These are phyloP conservation scores for Lachnellula subtilissima DNA, from an alignment of 2,329 filamentous ascomycete species.

Conservation along the genomic window DNA sequence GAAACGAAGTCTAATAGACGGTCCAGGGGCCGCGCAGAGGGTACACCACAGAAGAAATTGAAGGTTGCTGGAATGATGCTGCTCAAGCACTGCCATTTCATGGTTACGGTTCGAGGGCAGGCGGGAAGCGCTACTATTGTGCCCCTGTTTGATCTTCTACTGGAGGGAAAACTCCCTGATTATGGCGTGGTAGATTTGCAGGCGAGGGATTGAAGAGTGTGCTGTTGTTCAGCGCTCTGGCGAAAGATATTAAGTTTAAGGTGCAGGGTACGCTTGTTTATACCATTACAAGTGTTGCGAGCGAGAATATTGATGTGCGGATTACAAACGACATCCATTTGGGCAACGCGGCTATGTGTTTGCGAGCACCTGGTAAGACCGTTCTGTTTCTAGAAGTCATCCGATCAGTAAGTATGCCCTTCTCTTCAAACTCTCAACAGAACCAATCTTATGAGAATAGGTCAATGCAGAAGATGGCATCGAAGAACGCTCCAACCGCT, in stretches of 20 bases:
- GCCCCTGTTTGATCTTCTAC: neutral
- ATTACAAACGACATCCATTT: neutral
- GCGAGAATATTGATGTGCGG: neutral
- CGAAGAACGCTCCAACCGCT: neutral
- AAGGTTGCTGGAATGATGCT: neutral
- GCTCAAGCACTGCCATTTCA: neutral
- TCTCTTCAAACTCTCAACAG: neutral
- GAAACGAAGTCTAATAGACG: neutral
- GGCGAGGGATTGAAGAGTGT: neutral
- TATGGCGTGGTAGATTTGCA: neutral
- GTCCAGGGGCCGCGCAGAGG: neutral
- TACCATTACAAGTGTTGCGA: neutral
- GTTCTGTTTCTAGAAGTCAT: neutral
- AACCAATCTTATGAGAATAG: neutral
- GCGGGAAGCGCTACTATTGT: neutral
- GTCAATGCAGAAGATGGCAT: neutral
- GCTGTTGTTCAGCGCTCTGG: neutral
- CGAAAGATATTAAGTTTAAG: neutral
- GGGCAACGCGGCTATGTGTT: conserved; percentile 1
- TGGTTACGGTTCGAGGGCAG: neutral
- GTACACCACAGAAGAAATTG: neutral
- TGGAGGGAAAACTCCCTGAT: neutral
- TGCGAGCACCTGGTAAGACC: neutral
- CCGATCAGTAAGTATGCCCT: neutral
- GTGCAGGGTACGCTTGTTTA: neutral